Conservation (phyloP, 1,139 yeast genomes). For the Kodamaea arcana region DNA sequence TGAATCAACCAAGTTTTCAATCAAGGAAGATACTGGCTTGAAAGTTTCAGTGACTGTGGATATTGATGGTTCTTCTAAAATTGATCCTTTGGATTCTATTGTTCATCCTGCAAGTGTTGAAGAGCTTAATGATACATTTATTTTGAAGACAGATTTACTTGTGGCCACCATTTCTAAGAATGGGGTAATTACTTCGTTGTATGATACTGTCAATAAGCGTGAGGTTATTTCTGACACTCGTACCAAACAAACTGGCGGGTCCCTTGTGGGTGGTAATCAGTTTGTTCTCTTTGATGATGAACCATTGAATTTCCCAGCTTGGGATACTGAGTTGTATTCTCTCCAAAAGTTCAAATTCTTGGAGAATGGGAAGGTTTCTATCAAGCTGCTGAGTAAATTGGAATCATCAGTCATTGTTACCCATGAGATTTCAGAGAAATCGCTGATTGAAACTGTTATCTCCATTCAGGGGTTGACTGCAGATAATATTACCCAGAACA, state of each 20-base stretch:
- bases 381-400: slow-evolving; percentile 53
- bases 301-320: slow-evolving; percentile 88
- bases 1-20: slow-evolving; percentile 2
- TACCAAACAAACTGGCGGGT: slow-evolving; percentile 42
- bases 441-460: slow-evolving; percentile 64
- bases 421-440: slow-evolving; percentile 52
- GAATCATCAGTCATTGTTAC: slow-evolving; percentile 60
- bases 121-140: slow-evolving; percentile 35
- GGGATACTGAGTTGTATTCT: slow-evolving; percentile 94
- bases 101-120: slow-evolving; percentile 47
- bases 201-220: slow-evolving; percentile 55
- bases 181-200: slow-evolving; percentile 68
- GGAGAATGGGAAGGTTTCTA: slow-evolving; percentile 39
- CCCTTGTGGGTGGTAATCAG: slow-evolving; percentile 64
- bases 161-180: slow-evolving; percentile 52
- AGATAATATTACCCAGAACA: slow-evolving; percentile 30
- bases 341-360: slow-evolving; percentile 60
- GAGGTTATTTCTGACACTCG: slow-evolving; percentile 62
- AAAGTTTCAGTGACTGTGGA: slow-evolving; percentile 13
- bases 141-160: slow-evolving; percentile 58
- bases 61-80: slow-evolving; percentile 8
- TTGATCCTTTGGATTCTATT: slow-evolving; percentile 19
- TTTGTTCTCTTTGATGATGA: slow-evolving; percentile 80
- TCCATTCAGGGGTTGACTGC: slow-evolving; percentile 57
- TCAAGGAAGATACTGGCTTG: slow-evolving; percentile 6